A percentile compares a stretch with the other conserved stretches of the same genome.
phyloP scores from a whole-genome alignment of 2,329 filamentous ascomycete genomes.

The Diaporthe nobilis region DNA sequence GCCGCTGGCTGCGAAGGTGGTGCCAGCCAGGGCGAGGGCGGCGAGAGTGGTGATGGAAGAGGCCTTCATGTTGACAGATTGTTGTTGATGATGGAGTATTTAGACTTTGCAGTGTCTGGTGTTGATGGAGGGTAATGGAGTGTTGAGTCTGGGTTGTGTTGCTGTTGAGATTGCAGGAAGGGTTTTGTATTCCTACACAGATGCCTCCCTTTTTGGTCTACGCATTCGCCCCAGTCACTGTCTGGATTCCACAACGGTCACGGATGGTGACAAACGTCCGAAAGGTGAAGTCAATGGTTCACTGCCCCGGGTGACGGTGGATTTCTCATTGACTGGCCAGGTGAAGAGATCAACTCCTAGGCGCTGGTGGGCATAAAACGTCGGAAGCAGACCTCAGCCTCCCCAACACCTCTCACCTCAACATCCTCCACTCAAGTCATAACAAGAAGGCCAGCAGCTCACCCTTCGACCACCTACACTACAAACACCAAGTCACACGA shows the following conservation, averaged over 20 bases:
- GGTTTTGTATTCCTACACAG: too few species aligned
- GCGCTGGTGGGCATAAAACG: not conserved
- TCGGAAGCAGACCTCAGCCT: not conserved
- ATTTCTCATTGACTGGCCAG: not conserved
- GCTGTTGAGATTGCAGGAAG: not conserved
- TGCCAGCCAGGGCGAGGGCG: not conserved
- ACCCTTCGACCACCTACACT: fast-evolving
- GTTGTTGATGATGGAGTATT: not conserved
- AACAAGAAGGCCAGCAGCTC: not conserved
- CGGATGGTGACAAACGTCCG: too few species aligned
- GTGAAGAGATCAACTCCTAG: too few species aligned
- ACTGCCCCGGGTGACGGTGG: not conserved
- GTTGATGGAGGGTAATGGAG: not conserved
- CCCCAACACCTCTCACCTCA: not conserved
- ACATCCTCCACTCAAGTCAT: not conserved
- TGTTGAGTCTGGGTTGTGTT: not conserved
- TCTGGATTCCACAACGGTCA: not conserved
- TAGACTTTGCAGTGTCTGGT: not conserved
- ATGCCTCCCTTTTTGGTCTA: not conserved
- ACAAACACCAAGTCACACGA: not conserved
- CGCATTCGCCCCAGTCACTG: not conserved
- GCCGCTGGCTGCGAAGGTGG: not conserved
- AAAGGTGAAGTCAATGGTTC: not conserved
- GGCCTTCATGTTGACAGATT: not conserved
- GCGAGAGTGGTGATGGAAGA: not conserved